Evolutionary conservation across 2,329 filamentous ascomycete species (phyloP), one percentile per base, ranked within the genome.

Genomic region (Monosporascus sp.): DNA sequence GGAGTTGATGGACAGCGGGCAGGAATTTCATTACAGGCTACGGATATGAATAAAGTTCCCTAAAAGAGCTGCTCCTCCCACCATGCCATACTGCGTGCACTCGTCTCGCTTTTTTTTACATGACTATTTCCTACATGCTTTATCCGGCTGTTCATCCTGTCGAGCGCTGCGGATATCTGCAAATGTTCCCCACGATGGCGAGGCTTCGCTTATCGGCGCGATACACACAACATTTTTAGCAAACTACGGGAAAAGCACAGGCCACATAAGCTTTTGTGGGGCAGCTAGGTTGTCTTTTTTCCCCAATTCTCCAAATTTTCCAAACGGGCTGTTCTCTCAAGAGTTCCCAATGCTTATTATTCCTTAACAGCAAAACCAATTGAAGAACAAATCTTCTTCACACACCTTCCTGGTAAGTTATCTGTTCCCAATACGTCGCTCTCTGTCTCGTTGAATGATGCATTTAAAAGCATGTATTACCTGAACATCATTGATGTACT

Each of bases 391-490:
- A 11, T n/a, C 34, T 37, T 18, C 34, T 38, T 50, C 9, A 20
- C 25, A 25, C 6, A 34, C 15, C 7, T 38, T 22, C n/a, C 39
- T 58, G 49, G 61, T 61, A 63, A 62, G 59, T 56, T 14, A 9
- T 20, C 5, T 46, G 24, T 22, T 54, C 34, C 47, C n/a, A 37
- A 50, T 52, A 44, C 18, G 39, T n/a, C 8, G 46, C 39, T 31
- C 41, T 38, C 41, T 39, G 48, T 56, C 68, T 67, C 66, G 69
- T 60, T 62, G 55, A 24, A 80, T 81, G 78, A 82, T 81, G 79
- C 63, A 74, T 47, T 61, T 54, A 68, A 74, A 68, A 79, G 77
- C 78, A 81, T 80, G 76, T 80, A 79, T 80, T 80, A 80, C 73
- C 77, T 80, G 77, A 81, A 71, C 65, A 69, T 70, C 70, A 68